Percentiles rank a stretch among this genome's conserved stretches.
phyloP scores from a whole-genome alignment of 2,329 filamentous ascomycete species.

The Balansia obtecta region DNA sequence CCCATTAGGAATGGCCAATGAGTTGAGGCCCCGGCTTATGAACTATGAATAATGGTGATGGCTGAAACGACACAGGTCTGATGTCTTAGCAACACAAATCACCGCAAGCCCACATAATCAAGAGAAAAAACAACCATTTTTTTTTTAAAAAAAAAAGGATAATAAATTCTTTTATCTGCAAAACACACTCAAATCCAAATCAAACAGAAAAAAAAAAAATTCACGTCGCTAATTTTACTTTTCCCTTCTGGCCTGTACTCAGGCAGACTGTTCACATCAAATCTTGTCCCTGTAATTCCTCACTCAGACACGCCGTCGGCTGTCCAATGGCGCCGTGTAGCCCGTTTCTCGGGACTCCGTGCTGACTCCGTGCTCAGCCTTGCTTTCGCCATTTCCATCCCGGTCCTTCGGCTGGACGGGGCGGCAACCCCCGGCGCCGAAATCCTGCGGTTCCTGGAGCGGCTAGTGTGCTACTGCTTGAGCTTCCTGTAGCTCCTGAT shows the following conservation, averaged over 20 bases:
- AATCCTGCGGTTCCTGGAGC: not conserved
- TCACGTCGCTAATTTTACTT: not conserved
- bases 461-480: not conserved
- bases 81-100: too few relatives aligned
- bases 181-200: not conserved
- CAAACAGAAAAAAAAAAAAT: too few relatives aligned
- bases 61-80: too few relatives aligned
- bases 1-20: too few relatives aligned
- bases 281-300: not conserved
- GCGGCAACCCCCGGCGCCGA: not conserved
- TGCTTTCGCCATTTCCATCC: not conserved
- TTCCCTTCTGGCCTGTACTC: not conserved
- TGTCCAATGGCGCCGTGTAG: not conserved
- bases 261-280: not conserved
- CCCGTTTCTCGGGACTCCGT: not conserved
- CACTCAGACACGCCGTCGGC: not conserved
- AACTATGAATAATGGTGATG: too few relatives aligned
- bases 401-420: constrained; percentile 1
- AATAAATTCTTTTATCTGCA: not conserved
- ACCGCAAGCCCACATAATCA: too few relatives aligned
- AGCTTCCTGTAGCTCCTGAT: not conserved
- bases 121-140: too few relatives aligned
- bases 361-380: not conserved
- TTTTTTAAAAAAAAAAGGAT: too few relatives aligned
- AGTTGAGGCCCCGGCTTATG: too few relatives aligned